Base-by-base conservation (phyloP, 2,329 filamentous ascomycete species). In the Xylaria sp. region DNA sequence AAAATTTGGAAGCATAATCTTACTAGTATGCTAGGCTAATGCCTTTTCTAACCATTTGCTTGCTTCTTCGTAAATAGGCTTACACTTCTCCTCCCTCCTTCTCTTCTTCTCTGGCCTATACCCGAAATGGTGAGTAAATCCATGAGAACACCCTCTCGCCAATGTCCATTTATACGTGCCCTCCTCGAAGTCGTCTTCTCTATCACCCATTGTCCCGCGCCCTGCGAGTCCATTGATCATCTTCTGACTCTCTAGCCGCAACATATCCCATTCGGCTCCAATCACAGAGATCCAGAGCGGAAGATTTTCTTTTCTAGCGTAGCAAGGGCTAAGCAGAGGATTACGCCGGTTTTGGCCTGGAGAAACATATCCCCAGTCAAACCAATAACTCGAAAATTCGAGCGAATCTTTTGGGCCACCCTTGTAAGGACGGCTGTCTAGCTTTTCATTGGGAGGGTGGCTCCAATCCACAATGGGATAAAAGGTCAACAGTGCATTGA, bases 401-500 rank as follows among this genome's bases (percentile, higher is more conserved):
- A 55, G 51, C 0, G 33, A 39, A 55, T 55, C 51, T 17, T 42
- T n/a, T 15, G 51, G 51, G 6, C 51, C 51, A n/a, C 22, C 22
- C 7, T 55, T 55, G n/a, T 55, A 55, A 4, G 51, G 51, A 6
- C 51, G 51, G 1, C 36, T 55, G 2, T 15, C 20, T 2, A 55
- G 51, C 36, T 55, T 55, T 4, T 55, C 17, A 6, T 7, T 27
- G 15, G 51, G 51, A 55, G 51, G 51, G 20, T 42, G 33, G 22
- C 51, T 42, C 51, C 51, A 55, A 27, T 55, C 51, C 13, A 55
- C 51, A n/a, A 55, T 55, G 3, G 51, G 51, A n/a, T 55, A 55
- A 27, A 55, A 55, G 2, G 51, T 17, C 20, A 55, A 39, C 6
- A 33, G 11, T n/a, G 51, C 51, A 11, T 33, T 55, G 13, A 55